These are phyloP conservation scores for Cotoneaster glaucophyllus DNA, from an alignment of 306 rosid species.

Conservation along the genomic window DNA sequence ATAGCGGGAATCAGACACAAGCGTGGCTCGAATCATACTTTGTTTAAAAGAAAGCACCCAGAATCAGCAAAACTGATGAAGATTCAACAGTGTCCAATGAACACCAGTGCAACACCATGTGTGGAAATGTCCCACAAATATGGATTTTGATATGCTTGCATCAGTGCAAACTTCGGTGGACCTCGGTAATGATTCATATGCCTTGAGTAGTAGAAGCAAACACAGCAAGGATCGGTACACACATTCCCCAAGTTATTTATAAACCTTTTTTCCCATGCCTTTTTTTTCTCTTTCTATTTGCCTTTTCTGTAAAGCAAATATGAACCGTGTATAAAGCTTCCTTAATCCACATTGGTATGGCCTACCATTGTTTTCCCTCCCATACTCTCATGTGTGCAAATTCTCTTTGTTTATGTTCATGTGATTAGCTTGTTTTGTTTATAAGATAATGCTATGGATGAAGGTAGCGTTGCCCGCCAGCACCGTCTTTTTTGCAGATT, in stretches of 20 bases:
- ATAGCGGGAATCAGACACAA: slow-evolving; percentile 27
- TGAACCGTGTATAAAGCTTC: slow-evolving; percentile 1
- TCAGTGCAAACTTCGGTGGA: slow-evolving; percentile 30
- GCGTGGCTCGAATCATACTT: slow-evolving; percentile 31
- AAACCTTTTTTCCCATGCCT: slow-evolving; percentile 15
- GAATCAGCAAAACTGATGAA: slow-evolving; percentile 39
- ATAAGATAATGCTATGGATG: not conserved
- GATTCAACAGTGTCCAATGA: slow-evolving; percentile 20
- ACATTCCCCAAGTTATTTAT: slow-evolving; percentile 17
- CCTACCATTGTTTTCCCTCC: slow-evolving; percentile 19
- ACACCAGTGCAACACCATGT: slow-evolving; percentile 31
- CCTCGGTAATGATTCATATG: slow-evolving; percentile 46
- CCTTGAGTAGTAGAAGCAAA: slow-evolving; percentile 41
- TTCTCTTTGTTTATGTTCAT: slow-evolving; percentile 15
- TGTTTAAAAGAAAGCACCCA: slow-evolving; percentile 18
- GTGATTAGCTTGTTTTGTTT: slow-evolving; percentile 8
- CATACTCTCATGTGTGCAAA: not conserved
- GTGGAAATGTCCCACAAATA: slow-evolving; percentile 41
- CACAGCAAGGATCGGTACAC: slow-evolving; percentile 41
- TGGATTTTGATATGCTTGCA: slow-evolving; percentile 14
- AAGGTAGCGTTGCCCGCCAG: slow-evolving; percentile 33
- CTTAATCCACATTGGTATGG: slow-evolving; percentile 24
- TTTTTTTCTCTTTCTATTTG: slow-evolving; percentile 7
- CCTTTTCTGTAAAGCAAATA: slow-evolving; percentile 37
- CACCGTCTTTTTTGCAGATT: slow-evolving; percentile 16